Evolutionary conservation across 306 rosid genomes (phyloP).

Genomic region (Castanospermum australe): DNA sequence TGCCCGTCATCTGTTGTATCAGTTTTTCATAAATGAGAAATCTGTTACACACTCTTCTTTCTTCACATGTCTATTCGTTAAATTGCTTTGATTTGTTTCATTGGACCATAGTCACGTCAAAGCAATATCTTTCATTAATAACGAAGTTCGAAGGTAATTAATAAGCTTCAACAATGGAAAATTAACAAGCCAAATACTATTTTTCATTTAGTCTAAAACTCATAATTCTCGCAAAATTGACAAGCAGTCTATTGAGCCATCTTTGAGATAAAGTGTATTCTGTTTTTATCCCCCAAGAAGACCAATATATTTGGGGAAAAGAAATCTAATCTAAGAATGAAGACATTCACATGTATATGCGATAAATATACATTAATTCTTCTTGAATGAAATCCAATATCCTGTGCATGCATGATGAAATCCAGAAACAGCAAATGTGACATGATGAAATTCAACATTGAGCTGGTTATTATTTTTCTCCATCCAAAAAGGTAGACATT

Average conservation of each 20-base stretch:
- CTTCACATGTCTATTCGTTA: not conserved
- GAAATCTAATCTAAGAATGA: not conserved
- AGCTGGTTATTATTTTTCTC: not conserved
- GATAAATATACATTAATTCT: constrained; percentile 37
- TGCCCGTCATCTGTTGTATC: too few relatives aligned
- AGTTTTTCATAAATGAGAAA: too few relatives aligned
- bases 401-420: constrained; percentile 57
- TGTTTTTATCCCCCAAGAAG: not conserved
- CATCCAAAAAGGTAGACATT: not conserved
- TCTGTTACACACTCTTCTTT: not conserved
- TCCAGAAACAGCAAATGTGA: not conserved
- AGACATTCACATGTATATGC: not conserved
- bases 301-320: not conserved
- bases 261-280: not conserved
- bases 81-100: not conserved
- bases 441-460: not conserved
- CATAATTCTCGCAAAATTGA: not conserved
- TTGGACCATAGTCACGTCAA: not conserved
- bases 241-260: not conserved
- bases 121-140: not conserved
- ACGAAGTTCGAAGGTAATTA: not conserved
- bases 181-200: not conserved
- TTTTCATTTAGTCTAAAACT: not conserved
- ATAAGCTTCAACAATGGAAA: not conserved
- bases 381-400: constrained; percentile 68